phyloP scores from a whole-genome alignment of 306 rosid genomes.

The Dryas alaskensis region DNA sequence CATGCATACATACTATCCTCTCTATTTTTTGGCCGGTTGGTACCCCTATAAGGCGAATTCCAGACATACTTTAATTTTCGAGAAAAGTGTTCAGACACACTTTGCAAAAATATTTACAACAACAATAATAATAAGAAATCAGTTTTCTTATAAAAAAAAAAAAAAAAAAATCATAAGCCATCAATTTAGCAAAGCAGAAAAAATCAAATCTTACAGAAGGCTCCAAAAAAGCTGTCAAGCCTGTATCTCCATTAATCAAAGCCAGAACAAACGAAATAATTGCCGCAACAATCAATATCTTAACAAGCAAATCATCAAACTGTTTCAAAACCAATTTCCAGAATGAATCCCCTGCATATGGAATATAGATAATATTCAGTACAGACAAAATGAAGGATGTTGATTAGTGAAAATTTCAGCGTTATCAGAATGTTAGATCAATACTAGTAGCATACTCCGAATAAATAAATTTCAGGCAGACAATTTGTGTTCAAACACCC shows the following conservation, averaged over 20 bases:
- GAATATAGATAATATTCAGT: slow-evolving; percentile 27
- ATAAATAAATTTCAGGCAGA: not conserved
- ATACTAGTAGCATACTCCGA: not conserved
- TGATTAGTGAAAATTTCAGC: not conserved
- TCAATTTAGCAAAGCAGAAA: slow-evolving; percentile 14
- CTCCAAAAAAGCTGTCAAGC: slow-evolving; percentile 89
- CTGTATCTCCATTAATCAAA: slow-evolving; percentile 87
- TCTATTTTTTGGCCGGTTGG: not conserved
- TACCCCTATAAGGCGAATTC: not conserved
- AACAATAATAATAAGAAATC: not conserved
- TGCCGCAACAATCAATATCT: slow-evolving; percentile 86
- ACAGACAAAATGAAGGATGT: not conserved
- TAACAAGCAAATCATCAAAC: slow-evolving; percentile 94
- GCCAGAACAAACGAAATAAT: slow-evolving; percentile 83
- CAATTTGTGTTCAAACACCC: not conserved
- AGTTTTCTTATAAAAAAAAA: not conserved
- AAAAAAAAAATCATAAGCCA: not conserved
- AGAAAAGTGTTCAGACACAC: not conserved
- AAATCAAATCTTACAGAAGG: slow-evolving; percentile 73
- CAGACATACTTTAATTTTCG: not conserved
- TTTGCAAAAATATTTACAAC: not conserved
- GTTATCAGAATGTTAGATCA: not conserved
- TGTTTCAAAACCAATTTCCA: slow-evolving; percentile 95
- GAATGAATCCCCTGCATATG: slow-evolving; percentile 81
- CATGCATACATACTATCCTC: not conserved